Conservation (phyloP, 2,329 filamentous ascomycete species). For the Pseudocercospora musae region DNA sequence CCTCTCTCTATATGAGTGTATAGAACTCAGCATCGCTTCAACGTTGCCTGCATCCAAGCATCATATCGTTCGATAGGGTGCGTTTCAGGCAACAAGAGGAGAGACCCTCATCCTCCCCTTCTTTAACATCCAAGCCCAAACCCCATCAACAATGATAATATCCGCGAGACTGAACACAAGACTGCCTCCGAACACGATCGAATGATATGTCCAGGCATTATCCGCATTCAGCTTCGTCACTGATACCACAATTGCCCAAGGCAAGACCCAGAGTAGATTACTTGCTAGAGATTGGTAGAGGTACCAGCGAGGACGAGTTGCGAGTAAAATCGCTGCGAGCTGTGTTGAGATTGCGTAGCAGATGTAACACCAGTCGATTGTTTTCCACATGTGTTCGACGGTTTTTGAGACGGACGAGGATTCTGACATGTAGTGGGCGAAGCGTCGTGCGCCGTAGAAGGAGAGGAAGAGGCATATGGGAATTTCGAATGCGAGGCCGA, state of each 20-base stretch:
- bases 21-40: too few relatives aligned
- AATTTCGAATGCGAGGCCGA: conserved; percentile 59
- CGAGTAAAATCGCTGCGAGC: conserved; percentile 61
- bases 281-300: conserved; percentile 64
- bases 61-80: too few relatives aligned
- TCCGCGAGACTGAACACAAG: conserved; percentile 64
- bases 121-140: conserved; percentile 53
- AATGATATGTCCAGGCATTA: conserved; percentile 66
- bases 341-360: conserved; percentile 66
- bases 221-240: conserved; percentile 46
- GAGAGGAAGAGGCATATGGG: conserved; percentile 63
- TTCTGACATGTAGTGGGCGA: conserved; percentile 60
- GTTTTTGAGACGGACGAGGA: conserved; percentile 58
- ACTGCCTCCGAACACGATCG: conserved; percentile 64
- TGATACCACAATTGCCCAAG: conserved; percentile 65
- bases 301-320: conserved; percentile 65
- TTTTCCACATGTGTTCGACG: conserved; percentile 63
- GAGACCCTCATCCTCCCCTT: conserved; percentile 40
- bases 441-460: conserved; percentile 54
- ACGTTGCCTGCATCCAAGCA: too few relatives aligned
- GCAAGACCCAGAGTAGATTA: conserved; percentile 66
- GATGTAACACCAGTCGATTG: conserved; percentile 60
- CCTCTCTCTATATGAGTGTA: too few relatives aligned
- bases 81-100: neutral
- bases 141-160: conserved; percentile 47